Conservation (phyloP, 768 basidiomycete species). For the Lentinula aciculospora region DNA sequence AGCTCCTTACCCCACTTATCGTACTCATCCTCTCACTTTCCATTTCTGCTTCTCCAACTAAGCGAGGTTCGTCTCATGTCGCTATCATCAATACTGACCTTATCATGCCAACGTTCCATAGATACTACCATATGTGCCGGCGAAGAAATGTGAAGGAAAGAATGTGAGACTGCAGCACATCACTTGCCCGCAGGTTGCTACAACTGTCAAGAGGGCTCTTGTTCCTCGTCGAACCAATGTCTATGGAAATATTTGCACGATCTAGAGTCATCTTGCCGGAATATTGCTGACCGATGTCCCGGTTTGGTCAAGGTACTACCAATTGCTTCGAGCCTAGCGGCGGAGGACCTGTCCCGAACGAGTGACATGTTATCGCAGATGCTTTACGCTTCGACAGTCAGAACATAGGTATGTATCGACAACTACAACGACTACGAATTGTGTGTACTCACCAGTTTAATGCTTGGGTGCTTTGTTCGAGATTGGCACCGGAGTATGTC, state of each 20-base stretch:
- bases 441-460: background rate
- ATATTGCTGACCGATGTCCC: slow-evolving; percentile 10
- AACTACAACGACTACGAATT: background rate
- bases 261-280: background rate
- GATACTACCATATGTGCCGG: background rate
- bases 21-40: background rate
- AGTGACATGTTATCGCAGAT: slow-evolving; percentile 44
- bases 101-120: background rate
- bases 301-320: slow-evolving; percentile 23
- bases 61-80: background rate
- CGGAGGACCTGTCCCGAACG: slow-evolving; percentile 42
- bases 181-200: slow-evolving; percentile 22
- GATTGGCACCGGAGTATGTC: slow-evolving; percentile 23
- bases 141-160: slow-evolving; percentile 23
- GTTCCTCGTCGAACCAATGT: slow-evolving; percentile 5
- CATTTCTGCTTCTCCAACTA: background rate
- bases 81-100: background rate
- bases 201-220: slow-evolving; percentile 5
- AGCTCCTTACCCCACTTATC: background rate
- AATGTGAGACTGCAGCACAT: slow-evolving; percentile 33
- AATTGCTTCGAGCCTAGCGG: slow-evolving; percentile 42
- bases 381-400: slow-evolving; percentile 40
- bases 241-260: background rate
- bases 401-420: slow-evolving; percentile 29
- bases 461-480: slow-evolving; percentile 23